Evolutionary conservation across 352 stramenopile species (phyloP).

Genomic region (Pythium diclinum): DNA sequence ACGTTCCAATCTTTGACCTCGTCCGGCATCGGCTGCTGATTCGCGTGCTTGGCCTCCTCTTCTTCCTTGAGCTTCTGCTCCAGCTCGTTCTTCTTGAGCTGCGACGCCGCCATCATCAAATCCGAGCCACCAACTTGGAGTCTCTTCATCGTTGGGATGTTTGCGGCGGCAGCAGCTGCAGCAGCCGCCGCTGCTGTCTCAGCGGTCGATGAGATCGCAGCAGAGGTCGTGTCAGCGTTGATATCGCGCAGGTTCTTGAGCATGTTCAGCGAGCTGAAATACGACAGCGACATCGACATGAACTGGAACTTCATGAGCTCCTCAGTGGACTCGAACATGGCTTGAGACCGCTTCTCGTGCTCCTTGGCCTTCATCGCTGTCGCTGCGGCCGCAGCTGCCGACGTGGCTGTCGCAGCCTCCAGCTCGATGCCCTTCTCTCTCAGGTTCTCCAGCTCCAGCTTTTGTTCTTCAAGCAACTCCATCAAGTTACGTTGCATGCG

Average conservation of each 20-base stretch:
- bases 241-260: conserved; percentile 92
- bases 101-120: conserved; percentile 52
- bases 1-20: conserved; percentile 84
- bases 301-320: conserved; percentile 97
- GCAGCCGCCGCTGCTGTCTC: conserved; percentile 87
- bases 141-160: conserved; percentile 78
- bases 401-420: conserved; percentile 89
- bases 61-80: conserved; percentile 52
- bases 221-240: conserved; percentile 90
- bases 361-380: conserved; percentile 90
- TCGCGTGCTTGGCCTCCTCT: conserved; percentile 45
- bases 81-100: conserved; percentile 79
- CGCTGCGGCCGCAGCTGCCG: conserved; percentile 84
- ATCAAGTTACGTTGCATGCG: conserved; percentile 91
- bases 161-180: conserved; percentile 81
- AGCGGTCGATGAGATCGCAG: conserved; percentile 82
- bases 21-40: conserved; percentile 65
- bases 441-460: conserved; percentile 89
- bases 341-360: conserved; percentile 86
- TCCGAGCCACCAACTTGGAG: conserved; percentile 63
- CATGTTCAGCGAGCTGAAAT: conserved; percentile 95
- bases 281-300: conserved; percentile 94
- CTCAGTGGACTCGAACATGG: conserved; percentile 93
- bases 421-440: conserved; percentile 90
- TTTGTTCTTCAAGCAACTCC: conserved; percentile 93